Base-by-base conservation (phyloP, 306 rosid genomes). In the Mucuna pruriens region DNA sequence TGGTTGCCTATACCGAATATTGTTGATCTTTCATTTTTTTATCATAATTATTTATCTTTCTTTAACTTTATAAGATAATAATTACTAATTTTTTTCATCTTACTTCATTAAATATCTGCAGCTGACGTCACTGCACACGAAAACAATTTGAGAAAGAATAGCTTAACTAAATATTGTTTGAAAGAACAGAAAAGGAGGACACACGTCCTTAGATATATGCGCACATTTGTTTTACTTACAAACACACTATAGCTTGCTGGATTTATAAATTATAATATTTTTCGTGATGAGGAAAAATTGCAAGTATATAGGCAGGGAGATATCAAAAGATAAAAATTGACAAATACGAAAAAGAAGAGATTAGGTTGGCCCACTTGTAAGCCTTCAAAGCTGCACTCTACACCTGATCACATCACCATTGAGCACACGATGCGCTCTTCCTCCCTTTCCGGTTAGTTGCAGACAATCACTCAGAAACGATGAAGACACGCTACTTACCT, bases 91-190 rank as follows among this genome's bases (percentile, higher is more conserved):
- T 48, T 54, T 22, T 20, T 55, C 62, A 55, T 22, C 63, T 7
- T 54, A 20, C 29, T 55, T 55, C 22, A 58, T 13, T 26, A 29
- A 61, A 61, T 5, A 61, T 61, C 67, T 61, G 17, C 69, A 6
- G 66, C 23, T 20, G 55, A 83, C 80, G 76, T 63, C 80, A 78
- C 20, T 63, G 83, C 83, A 19, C 46, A 83, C 80, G 83, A 70
- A 25, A 16, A 58, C 4, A 2, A 39, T 46, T 6, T 22, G 5
- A 49, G 2, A 6, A 60, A 7, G 42, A 40, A 15, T 5, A 2
- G 31, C 64, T 33, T 34, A 54, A 52, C 10, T 11, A 31, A 31
- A 33, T 33, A 34, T 13, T 1, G 7, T 7, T 5, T 1, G 44
- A 71, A 29, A 22, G 0, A 6, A 34, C 12, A 73, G 1, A 49